A percentile compares a stretch with the other conserved stretches of the same genome.
Evolutionary conservation across 2,329 filamentous ascomycete genomes (phyloP).

Genomic region (Phymatotrichopsis omnivora): DNA sequence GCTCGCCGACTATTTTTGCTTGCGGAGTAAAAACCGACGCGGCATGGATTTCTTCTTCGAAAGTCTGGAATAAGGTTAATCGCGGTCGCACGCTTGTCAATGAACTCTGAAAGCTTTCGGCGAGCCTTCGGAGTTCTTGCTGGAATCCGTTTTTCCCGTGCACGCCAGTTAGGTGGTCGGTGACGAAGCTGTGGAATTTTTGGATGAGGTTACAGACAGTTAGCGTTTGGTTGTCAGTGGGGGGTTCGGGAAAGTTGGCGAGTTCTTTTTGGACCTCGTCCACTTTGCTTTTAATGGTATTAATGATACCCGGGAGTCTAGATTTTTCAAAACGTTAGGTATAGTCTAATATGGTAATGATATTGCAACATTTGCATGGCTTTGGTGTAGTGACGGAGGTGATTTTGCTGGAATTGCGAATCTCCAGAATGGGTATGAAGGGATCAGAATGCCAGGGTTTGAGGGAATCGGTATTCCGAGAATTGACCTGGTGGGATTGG

Average conservation of each 20-base stretch:
- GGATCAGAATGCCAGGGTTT: too few species aligned
- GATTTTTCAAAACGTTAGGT: background rate
- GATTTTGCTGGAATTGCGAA: too few species aligned
- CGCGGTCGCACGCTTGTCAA: slow-evolving; percentile 25
- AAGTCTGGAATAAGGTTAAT: slow-evolving; percentile 18
- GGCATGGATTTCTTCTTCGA: slow-evolving; percentile 7
- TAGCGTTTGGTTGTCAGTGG: slow-evolving; percentile 27
- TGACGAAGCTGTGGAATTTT: slow-evolving; percentile 24
- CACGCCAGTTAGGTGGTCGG: slow-evolving; percentile 22
- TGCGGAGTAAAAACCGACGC: slow-evolving; percentile 6
- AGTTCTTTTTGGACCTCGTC: slow-evolving; percentile 26
- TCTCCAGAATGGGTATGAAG: slow-evolving; percentile 16
- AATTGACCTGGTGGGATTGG: slow-evolving; percentile 1
- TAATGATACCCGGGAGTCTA: slow-evolving; percentile 28
- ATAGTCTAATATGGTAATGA: too few species aligned
- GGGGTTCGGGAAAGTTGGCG: slow-evolving; percentile 26
- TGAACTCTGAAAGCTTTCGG: slow-evolving; percentile 18
- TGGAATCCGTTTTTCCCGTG: slow-evolving; percentile 29
- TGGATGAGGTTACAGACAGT: slow-evolving; percentile 25
- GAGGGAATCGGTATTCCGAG: slow-evolving; percentile 20
- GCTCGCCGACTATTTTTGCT: background rate
- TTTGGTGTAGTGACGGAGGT: too few species aligned
- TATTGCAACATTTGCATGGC: too few species aligned
- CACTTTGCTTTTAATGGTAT: slow-evolving; percentile 26
- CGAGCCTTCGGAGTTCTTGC: slow-evolving; percentile 24